These are phyloP conservation scores for Alternaria atra DNA, from an alignment of 2,329 filamentous ascomycete species.

Conservation along the genomic window DNA sequence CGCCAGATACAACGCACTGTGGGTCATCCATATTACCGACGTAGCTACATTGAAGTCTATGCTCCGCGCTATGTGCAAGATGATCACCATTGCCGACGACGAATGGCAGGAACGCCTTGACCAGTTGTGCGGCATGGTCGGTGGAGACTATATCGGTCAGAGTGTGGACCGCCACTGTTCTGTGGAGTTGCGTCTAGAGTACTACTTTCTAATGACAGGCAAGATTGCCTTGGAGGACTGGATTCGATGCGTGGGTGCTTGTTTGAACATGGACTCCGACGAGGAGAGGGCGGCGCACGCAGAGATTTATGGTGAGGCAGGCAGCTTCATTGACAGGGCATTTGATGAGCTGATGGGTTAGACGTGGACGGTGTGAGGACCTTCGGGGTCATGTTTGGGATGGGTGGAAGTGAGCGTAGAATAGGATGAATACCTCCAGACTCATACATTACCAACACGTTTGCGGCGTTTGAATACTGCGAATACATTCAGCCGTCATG, in stretches of 20 bases:
- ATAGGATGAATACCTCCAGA: not conserved
- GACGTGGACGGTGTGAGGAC: not conserved
- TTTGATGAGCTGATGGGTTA: slow-evolving; percentile 6
- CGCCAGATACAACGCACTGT: slow-evolving; percentile 22
- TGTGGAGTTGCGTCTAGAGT: slow-evolving; percentile 30
- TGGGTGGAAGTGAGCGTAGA: not conserved
- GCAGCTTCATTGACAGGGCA: slow-evolving; percentile 22
- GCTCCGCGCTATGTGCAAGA: slow-evolving; percentile 24
- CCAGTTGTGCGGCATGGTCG: slow-evolving; percentile 17
- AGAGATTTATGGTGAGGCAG: slow-evolving; percentile 23
- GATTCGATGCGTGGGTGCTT: slow-evolving; percentile 19
- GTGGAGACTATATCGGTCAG: not conserved
- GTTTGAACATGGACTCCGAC: slow-evolving; percentile 13
- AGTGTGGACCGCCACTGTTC: slow-evolving; percentile 24
- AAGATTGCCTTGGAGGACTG: slow-evolving; percentile 22
- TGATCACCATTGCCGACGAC: slow-evolving; percentile 17
- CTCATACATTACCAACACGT: not conserved
- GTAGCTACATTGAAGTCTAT: slow-evolving; percentile 14
- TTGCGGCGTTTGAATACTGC: not conserved
- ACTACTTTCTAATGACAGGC: slow-evolving; percentile 26
- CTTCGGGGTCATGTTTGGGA: not conserved
- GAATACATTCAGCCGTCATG: not conserved
- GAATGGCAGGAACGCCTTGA: slow-evolving; percentile 21
- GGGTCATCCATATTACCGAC: slow-evolving; percentile 11
- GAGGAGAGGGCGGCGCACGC: slow-evolving; percentile 18